These are phyloP conservation scores for Atkinsonella texensis DNA, from an alignment of 2,329 filamentous ascomycete genomes.

Conservation along the genomic window DNA sequence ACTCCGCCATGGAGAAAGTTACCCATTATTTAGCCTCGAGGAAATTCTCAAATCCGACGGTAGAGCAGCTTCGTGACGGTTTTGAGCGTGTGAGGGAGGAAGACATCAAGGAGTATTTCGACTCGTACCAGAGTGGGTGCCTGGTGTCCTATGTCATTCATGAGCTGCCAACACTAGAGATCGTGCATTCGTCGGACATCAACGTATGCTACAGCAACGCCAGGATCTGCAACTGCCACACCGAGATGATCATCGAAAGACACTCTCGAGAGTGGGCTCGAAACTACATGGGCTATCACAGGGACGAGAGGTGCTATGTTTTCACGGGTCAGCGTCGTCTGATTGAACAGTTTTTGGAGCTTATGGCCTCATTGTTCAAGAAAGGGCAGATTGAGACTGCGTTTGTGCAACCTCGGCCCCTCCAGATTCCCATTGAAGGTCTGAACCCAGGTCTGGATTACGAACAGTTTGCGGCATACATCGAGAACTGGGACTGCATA, in stretches of 20 bases:
- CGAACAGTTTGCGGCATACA: slow-evolving; percentile 2
- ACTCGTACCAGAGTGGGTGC: neutral
- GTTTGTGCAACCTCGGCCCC: neutral
- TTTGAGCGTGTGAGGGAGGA: neutral
- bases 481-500: slow-evolving; percentile 1
- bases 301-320: slow-evolving; percentile 1
- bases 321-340: slow-evolving; percentile 9
- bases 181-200: slow-evolving; percentile 3
- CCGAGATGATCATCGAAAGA: neutral
- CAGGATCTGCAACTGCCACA: neutral
- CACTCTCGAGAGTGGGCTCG: neutral
- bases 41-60: neutral
- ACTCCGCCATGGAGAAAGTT: neutral
- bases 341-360: slow-evolving; percentile 2
- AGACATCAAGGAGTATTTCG: neutral
- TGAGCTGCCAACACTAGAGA: neutral
- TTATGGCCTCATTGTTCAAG: neutral
- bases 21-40: neutral
- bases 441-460: neutral
- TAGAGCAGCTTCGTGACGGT: neutral
- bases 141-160: neutral
- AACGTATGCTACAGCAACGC: neutral
- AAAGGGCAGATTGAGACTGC: neutral
- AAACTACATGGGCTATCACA: slow-evolving; percentile 7
- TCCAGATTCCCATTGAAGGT: neutral